phyloP scores from a whole-genome alignment of 306 rosid species.

The Inga leiocalycina region DNA sequence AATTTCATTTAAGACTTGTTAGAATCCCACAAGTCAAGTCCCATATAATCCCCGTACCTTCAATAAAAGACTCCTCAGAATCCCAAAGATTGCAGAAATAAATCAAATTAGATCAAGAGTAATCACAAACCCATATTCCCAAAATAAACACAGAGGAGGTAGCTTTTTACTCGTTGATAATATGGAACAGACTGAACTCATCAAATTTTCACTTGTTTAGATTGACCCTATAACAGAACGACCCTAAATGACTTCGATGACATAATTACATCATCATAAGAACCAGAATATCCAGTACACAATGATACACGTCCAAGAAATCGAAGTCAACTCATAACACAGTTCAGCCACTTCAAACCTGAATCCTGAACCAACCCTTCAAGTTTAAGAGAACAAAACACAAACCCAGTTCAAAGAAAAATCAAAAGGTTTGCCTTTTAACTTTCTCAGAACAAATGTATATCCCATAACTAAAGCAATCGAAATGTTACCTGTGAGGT shows the following conservation, averaged over 20 bases:
- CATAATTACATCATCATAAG: constrained; percentile 16
- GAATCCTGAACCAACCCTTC: constrained; percentile 19
- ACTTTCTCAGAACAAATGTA: constrained; percentile 6
- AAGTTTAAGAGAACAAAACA: constrained; percentile 5
- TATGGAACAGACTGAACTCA: neutral
- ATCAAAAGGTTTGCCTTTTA: constrained; percentile 25
- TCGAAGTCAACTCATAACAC: constrained; percentile 13
- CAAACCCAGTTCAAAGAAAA: constrained; percentile 28
- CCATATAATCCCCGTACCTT: neutral
- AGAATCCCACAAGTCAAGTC: neutral
- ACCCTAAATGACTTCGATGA: neutral
- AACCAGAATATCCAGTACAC: neutral
- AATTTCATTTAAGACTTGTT: neutral
- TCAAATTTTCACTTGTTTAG: neutral
- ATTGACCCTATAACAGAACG: neutral
- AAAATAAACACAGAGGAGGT: constrained; percentile 8
- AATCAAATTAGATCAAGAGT: constrained; percentile 3
- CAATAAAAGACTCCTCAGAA: neutral
- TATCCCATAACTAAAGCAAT: neutral
- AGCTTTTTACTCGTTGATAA: neutral
- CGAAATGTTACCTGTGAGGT: constrained; percentile 40
- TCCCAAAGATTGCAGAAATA: neutral
- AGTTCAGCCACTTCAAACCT: constrained; percentile 17
- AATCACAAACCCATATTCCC: neutral
- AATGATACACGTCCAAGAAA: constrained; percentile 1